phyloP scores from a whole-genome alignment of 108 stramenopile genomes.

The Discostella stelligeroides region DNA sequence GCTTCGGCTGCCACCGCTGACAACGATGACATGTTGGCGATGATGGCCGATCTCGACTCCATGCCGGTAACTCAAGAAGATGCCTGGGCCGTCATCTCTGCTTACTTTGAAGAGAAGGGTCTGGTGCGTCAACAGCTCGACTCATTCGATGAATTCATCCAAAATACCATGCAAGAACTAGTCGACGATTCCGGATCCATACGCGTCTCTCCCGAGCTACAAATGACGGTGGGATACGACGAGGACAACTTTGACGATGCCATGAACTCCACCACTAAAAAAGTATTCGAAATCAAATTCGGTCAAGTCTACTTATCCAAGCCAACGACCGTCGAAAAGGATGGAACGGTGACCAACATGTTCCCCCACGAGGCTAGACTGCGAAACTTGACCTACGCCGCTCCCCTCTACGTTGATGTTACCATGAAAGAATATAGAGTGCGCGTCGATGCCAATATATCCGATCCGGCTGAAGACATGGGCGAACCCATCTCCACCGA shows the following conservation, averaged over 20 bases:
- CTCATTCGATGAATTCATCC: constrained; percentile 98
- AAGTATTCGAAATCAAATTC: constrained; percentile 92
- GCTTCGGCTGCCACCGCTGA: constrained; percentile 5
- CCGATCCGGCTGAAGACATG: constrained; percentile 81
- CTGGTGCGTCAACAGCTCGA: constrained; percentile 99
- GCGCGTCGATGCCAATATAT: constrained; percentile 73
- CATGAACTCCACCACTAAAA: constrained; percentile 52
- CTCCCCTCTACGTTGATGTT: constrained; percentile 95
- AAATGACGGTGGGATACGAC: constrained; percentile 89
- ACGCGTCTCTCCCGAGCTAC: constrained; percentile 89
- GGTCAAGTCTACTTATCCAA: constrained; percentile 95
- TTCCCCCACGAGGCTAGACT: constrained; percentile 98
- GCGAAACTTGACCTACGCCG: constrained; percentile 95
- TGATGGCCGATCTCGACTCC: constrained; percentile 61
- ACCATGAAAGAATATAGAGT: constrained; percentile 81
- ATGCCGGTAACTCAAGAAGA: constrained; percentile 98
- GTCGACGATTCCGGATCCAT: constrained; percentile 95
- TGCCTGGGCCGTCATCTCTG: constrained; percentile 96
- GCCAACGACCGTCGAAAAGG: constrained; percentile 91
- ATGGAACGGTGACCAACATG: constrained; percentile 93
- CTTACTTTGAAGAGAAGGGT: constrained; percentile 99
- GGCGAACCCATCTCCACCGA: constrained; percentile 79
- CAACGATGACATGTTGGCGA: constrained; percentile 27
- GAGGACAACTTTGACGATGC: constrained; percentile 69
- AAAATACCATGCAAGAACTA: constrained; percentile 97